phyloP scores from a whole-genome alignment of 106 monocot genomes.

The Vanilla planifolia region DNA sequence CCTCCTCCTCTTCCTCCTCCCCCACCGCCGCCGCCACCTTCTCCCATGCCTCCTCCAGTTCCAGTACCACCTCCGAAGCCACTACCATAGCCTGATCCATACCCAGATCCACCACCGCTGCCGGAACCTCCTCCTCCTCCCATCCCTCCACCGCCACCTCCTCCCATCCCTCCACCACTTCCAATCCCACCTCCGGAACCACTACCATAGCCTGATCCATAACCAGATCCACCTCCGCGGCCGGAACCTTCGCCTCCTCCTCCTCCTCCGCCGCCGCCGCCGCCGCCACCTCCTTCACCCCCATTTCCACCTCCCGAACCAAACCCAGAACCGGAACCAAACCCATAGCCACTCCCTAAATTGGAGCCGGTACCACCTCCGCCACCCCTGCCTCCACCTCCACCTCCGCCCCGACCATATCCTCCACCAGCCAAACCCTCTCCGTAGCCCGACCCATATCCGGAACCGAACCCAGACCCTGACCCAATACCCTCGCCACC shows the following conservation, averaged over 20 bases:
- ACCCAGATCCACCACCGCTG: background rate
- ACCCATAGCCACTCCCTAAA: conserved; percentile 15
- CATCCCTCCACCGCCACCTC: background rate
- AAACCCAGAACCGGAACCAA: conserved; percentile 11
- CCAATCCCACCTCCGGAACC: background rate
- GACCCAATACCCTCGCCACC: background rate
- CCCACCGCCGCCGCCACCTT: too few species aligned
- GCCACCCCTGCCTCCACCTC: conserved; percentile 26
- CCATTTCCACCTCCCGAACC: conserved; percentile 15
- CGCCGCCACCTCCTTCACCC: conserved; percentile 4
- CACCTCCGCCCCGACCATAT: conserved; percentile 32
- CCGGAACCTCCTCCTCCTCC: background rate
- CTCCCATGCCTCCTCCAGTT: too few species aligned
- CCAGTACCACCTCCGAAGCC: background rate
- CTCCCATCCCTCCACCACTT: background rate
- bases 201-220: background rate
- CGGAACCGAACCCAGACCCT: background rate
- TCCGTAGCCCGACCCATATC: conserved; percentile 10
- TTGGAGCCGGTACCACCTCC: background rate
- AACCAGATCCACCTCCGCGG: background rate
- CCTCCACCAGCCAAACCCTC: conserved; percentile 3
- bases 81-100: background rate
- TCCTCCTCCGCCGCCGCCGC: background rate
- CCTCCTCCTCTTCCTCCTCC: too few species aligned
- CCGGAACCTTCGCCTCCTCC: background rate